Percentiles rank a stretch among this genome's conserved stretches.
Conservation (phyloP, 2,329 filamentous ascomycete genomes). For the Hymenoscyphus albidus region DNA sequence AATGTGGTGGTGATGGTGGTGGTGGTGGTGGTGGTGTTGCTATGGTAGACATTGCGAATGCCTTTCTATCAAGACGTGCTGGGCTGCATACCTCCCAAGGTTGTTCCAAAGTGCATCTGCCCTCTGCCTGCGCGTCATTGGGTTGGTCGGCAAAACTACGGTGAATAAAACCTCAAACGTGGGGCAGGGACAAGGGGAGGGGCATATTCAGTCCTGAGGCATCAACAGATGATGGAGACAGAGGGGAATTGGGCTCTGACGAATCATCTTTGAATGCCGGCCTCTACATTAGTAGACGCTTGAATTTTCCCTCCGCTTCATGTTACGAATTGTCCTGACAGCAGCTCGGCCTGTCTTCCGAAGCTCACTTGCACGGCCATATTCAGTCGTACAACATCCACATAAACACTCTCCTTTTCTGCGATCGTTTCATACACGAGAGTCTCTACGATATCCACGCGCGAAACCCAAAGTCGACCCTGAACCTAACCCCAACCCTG, state of each 20-base stretch:
- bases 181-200: too few relatives aligned
- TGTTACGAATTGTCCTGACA: slow-evolving; percentile 22
- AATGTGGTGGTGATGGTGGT: neutral
- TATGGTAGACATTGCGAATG: neutral
- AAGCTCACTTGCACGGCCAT: neutral
- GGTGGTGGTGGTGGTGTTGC: neutral
- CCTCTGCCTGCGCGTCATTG: neutral
- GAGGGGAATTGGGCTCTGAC: too few relatives aligned
- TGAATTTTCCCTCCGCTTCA: slow-evolving; percentile 12
- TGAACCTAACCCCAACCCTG: too few relatives aligned
- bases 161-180: too few relatives aligned
- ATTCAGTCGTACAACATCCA: neutral
- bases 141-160: too few relatives aligned
- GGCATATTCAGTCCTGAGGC: too few relatives aligned
- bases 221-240: too few relatives aligned
- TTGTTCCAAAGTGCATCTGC: neutral
- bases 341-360: slow-evolving; percentile 17
- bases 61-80: neutral
- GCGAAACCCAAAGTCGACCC: too few relatives aligned
- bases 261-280: neutral
- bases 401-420: neutral
- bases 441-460: neutral
- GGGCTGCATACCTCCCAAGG: neutral
- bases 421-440: neutral
- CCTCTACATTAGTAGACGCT: neutral